These are phyloP conservation scores for Dryas octopetala DNA, from an alignment of 306 rosid species.

Conservation along the genomic window DNA sequence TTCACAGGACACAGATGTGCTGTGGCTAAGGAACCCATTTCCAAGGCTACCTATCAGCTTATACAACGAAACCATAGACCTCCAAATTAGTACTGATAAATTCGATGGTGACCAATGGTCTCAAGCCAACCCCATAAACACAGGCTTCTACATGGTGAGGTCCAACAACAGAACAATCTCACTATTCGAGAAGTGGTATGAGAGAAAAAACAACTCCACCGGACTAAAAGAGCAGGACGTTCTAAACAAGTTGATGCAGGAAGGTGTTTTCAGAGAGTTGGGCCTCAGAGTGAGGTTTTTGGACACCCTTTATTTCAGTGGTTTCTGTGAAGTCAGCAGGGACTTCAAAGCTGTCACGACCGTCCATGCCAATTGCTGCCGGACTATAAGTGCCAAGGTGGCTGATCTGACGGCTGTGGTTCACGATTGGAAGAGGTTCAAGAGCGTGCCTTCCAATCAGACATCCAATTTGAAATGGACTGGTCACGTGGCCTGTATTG, in stretches of 20 bases:
- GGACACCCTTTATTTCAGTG: conserved; percentile 32
- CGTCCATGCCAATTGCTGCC: conserved; percentile 38
- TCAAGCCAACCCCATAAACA: conserved; percentile 32
- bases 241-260: conserved; percentile 15
- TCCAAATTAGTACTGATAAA: conserved; percentile 30
- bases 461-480: conserved; percentile 18
- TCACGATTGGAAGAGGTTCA: conserved; percentile 31
- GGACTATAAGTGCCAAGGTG: conserved; percentile 25
- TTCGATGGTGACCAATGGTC: conserved; percentile 35
- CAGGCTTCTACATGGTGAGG: conserved; percentile 38
- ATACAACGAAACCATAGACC: conserved; percentile 22
- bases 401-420: conserved; percentile 21
- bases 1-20: conserved; percentile 36
- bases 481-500: background rate
- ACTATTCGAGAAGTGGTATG: conserved; percentile 30
- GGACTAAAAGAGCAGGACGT: conserved; percentile 35
- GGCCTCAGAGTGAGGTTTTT: conserved; percentile 20
- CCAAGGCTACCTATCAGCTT: conserved; percentile 19
- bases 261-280: conserved; percentile 10
- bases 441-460: background rate
- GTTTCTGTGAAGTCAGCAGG: conserved; percentile 33
- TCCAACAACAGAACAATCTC: conserved; percentile 39
- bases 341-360: conserved; percentile 29
- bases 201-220: conserved; percentile 5
- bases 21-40: conserved; percentile 44